These are phyloP conservation scores for Kodamaea neixiangensis DNA, from an alignment of 805 yeast species.

Conservation along the genomic window DNA sequence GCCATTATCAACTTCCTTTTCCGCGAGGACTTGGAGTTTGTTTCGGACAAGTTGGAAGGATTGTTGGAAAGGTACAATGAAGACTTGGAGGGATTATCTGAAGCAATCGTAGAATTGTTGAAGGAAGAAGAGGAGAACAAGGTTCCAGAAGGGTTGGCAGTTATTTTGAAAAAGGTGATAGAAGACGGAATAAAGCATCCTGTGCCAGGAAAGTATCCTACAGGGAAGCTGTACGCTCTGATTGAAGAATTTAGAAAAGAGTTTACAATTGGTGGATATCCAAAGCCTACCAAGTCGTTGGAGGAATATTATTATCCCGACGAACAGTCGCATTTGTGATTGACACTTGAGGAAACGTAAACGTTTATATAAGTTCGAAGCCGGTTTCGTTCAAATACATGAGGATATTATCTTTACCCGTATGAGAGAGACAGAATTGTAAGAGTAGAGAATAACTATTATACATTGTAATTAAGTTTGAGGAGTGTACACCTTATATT, in stretches of 20 bases:
- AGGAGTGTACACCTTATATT: no score
- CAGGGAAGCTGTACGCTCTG: slow-evolving; percentile 47
- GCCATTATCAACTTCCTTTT: slow-evolving; percentile 30
- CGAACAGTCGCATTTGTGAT: slow-evolving; percentile 14
- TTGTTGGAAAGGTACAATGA: slow-evolving; percentile 14
- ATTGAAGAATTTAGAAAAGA: slow-evolving; percentile 58
- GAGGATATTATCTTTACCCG: no score
- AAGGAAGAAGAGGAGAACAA: slow-evolving; percentile 13
- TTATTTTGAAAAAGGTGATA: slow-evolving; percentile 17
- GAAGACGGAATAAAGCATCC: slow-evolving; percentile 23
- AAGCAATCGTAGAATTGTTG: slow-evolving; percentile 27
- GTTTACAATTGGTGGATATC: slow-evolving; percentile 58
- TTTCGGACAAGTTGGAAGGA: slow-evolving; percentile 27
- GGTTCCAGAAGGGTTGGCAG: slow-evolving; percentile 9
- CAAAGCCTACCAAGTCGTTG: slow-evolving; percentile 49
- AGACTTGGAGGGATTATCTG: slow-evolving; percentile 13
- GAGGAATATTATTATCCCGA: slow-evolving; percentile 27
- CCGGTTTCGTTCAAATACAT: no score
- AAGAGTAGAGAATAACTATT: not conserved
- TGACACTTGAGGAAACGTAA: not conserved
- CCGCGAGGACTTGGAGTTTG: slow-evolving; percentile 22
- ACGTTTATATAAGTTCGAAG: no score
- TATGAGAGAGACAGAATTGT: not conserved
- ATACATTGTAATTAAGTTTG: not conserved
- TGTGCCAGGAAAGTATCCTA: slow-evolving; percentile 46